These are phyloP conservation scores for Cucumis hystrix DNA, from an alignment of 306 rosid species.

Conservation along the genomic window DNA sequence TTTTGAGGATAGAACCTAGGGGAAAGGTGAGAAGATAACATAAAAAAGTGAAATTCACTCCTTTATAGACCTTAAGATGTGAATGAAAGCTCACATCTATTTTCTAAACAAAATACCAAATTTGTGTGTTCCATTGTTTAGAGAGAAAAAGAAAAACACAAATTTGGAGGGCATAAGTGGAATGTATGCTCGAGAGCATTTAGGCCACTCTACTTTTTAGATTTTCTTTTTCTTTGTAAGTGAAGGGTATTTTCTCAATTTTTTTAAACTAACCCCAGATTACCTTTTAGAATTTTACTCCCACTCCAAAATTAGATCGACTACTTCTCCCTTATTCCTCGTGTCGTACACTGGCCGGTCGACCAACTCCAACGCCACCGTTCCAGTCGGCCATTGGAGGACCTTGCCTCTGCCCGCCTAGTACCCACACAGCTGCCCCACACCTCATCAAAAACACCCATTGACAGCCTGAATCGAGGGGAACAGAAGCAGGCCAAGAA, in stretches of 20 bases:
- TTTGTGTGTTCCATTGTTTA: too few relatives aligned
- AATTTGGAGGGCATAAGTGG: background rate
- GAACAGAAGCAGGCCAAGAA: background rate
- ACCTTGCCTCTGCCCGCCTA: background rate
- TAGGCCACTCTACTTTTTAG: background rate
- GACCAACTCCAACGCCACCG: background rate
- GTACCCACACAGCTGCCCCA: background rate
- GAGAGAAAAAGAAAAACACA: too few relatives aligned
- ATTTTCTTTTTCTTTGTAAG: background rate
- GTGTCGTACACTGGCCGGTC: slow-evolving; percentile 1
- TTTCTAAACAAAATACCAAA: too few relatives aligned
- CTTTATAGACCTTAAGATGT: too few relatives aligned
- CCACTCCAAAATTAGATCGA: background rate
- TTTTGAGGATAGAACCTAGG: too few relatives aligned
- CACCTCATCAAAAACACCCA: background rate
- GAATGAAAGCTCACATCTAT: too few relatives aligned
- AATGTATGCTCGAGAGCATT: background rate
- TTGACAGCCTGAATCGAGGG: background rate
- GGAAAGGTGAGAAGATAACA: too few relatives aligned
- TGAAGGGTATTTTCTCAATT: background rate
- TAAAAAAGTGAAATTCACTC: too few relatives aligned
- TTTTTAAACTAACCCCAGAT: background rate
- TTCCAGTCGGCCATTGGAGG: background rate
- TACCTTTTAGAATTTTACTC: background rate
- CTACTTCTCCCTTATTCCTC: background rate